Conservation (phyloP, 768 basidiomycete species). For the Pholiota conissans region DNA sequence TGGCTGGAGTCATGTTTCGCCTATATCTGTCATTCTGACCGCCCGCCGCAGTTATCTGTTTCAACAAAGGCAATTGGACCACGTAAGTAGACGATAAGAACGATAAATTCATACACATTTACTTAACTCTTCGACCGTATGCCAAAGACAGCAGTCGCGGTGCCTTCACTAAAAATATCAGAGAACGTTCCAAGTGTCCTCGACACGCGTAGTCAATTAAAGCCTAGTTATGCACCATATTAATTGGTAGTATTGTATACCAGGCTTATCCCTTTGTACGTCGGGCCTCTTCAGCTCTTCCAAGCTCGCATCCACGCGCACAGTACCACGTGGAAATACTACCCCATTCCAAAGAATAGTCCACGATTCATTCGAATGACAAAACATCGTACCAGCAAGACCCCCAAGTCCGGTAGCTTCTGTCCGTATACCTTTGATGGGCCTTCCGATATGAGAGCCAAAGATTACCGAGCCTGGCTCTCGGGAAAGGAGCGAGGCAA, state of each 20-base stretch:
- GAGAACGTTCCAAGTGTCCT: no score
- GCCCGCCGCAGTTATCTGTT: no score
- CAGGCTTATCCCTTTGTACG: background rate
- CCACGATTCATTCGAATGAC: background rate
- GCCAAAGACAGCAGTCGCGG: no score
- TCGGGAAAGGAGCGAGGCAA: slow-evolving; percentile 29
- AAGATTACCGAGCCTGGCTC: slow-evolving; percentile 29
- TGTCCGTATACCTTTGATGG: slow-evolving; percentile 25
- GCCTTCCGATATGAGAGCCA: slow-evolving; percentile 31
- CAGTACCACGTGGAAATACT: background rate
- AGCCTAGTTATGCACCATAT: background rate
- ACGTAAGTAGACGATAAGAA: no score
- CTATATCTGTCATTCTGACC: no score
- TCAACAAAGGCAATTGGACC: no score
- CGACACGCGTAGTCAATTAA: no score
- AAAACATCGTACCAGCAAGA: background rate
- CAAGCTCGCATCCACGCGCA: background rate
- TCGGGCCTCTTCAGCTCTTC: background rate
- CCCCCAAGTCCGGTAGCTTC: background rate
- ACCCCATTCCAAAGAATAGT: background rate
- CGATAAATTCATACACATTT: no score
- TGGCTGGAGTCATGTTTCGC: no score
- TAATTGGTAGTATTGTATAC: background rate
- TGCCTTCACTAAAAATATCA: no score
- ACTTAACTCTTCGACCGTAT: no score